Conservation (phyloP, 768 basidiomycete genomes). For the Tricholomella constricta region DNA sequence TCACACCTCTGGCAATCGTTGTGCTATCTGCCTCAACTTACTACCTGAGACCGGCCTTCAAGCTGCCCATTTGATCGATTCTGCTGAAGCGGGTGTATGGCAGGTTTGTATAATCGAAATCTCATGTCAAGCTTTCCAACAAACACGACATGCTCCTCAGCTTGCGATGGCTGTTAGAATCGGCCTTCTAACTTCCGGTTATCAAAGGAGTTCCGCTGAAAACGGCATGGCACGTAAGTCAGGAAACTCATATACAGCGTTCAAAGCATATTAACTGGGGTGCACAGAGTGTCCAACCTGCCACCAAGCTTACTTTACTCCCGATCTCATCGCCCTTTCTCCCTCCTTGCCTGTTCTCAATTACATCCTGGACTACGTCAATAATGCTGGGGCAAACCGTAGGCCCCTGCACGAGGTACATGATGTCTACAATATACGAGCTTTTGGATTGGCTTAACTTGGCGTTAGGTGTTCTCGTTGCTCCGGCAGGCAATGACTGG, state of each 20-base stretch:
- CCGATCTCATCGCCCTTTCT: constrained; percentile 12
- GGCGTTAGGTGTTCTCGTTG: constrained; percentile 11
- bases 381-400: not conserved
- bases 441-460: not conserved
- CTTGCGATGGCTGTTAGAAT: constrained; percentile 2
- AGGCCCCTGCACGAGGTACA: constrained; percentile 13
- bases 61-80: constrained; percentile 14
- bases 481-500: not conserved
- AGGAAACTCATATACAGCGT: not conserved
- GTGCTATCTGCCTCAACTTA: constrained; percentile 10
- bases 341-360: constrained; percentile 10
- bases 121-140: not conserved
- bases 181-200: constrained; percentile 8
- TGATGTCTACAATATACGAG: not conserved
- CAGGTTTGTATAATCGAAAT: constrained; percentile 8
- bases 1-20: too few relatives aligned
- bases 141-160: constrained; percentile 6
- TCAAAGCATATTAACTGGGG: constrained; percentile 7
- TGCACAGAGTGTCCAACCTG: constrained; percentile 12
- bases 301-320: constrained; percentile 11
- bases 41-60: constrained; percentile 3
- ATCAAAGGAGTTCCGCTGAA: constrained; percentile 3
- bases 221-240: constrained; percentile 12
- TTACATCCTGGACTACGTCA: constrained; percentile 11
- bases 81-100: constrained; percentile 6